Conservation (phyloP, 805 yeast genomes). For the Kluyveromyces aestuarii region DNA sequence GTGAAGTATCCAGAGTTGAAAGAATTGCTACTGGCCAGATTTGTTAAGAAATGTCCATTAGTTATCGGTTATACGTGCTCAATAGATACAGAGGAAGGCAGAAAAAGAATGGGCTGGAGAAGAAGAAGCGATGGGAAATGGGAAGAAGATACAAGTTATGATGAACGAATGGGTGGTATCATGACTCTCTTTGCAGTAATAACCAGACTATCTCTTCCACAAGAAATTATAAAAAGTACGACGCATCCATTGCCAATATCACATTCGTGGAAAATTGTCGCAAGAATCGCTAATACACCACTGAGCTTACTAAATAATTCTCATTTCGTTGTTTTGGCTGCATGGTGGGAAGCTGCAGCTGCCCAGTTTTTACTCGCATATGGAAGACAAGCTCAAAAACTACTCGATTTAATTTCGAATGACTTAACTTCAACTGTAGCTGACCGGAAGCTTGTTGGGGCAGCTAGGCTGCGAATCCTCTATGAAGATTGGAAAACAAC, state of each 20-base stretch:
- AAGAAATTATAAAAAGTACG: slow-evolving; percentile 18
- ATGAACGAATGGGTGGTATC: slow-evolving; percentile 84
- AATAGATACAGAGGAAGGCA: slow-evolving; percentile 74
- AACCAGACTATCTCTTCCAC: slow-evolving; percentile 40
- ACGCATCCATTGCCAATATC: slow-evolving; percentile 49
- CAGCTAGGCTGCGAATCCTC: slow-evolving; percentile 63
- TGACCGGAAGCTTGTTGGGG: slow-evolving; percentile 57
- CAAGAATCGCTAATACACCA: slow-evolving; percentile 59
- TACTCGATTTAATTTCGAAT: slow-evolving; percentile 38
- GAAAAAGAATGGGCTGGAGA: slow-evolving; percentile 83
- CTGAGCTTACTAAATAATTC: slow-evolving; percentile 45
- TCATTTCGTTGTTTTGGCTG: slow-evolving; percentile 61
- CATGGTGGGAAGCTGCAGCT: slow-evolving; percentile 91
- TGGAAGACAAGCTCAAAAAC: slow-evolving; percentile 62
- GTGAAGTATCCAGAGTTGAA: slow-evolving; percentile 36
- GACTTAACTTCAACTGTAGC: slow-evolving; percentile 46
- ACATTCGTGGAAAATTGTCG: slow-evolving; percentile 61
- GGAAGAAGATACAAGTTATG: slow-evolving; percentile 57
- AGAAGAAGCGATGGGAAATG: slow-evolving; percentile 34
- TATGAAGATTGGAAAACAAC: slow-evolving; percentile 68
- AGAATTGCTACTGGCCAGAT: slow-evolving; percentile 52
- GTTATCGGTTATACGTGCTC: slow-evolving; percentile 73
- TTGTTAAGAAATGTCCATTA: slow-evolving; percentile 85
- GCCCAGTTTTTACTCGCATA: slow-evolving; percentile 43
- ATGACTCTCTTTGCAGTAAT: slow-evolving; percentile 71